Conservation (phyloP, 225 moss, liverwort and hornwort species). For the Pseudisothecium myosuroides region DNA sequence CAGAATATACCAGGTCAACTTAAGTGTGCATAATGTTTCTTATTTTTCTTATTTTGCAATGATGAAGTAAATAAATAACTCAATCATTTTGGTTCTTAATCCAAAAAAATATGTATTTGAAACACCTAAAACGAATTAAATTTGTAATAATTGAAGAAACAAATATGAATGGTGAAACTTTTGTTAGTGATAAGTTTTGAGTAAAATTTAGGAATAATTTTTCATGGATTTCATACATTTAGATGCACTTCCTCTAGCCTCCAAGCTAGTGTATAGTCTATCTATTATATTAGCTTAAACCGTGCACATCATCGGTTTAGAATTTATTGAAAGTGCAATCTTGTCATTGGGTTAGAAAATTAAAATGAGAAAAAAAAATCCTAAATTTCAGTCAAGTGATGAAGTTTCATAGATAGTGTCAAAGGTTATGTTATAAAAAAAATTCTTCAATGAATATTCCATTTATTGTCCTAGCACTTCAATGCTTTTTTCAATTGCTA, state of each 20-base stretch:
- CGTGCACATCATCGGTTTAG: accelerated
- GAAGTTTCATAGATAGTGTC: not conserved
- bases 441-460: not conserved
- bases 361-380: not conserved
- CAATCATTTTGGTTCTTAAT: not conserved
- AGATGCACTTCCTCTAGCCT: not conserved
- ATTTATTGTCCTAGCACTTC: not conserved
- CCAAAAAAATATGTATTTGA: not conserved
- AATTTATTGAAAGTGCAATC: not conserved
- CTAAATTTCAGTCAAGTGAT: not conserved
- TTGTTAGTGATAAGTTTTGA: not conserved
- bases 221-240: not conserved
- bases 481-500: not conserved
- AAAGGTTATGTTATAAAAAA: not conserved
- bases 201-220: not conserved
- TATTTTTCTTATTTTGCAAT: not conserved
- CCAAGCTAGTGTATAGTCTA: not conserved
- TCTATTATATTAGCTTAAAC: not conserved
- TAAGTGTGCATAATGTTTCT: no score
- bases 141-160: not conserved
- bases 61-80: not conserved
- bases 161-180: not conserved
- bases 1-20: no score
- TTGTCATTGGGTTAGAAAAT: not conserved
- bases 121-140: not conserved